phyloP scores from a whole-genome alignment of 345 rosid genomes.

The Eucalyptus fibrosa region DNA sequence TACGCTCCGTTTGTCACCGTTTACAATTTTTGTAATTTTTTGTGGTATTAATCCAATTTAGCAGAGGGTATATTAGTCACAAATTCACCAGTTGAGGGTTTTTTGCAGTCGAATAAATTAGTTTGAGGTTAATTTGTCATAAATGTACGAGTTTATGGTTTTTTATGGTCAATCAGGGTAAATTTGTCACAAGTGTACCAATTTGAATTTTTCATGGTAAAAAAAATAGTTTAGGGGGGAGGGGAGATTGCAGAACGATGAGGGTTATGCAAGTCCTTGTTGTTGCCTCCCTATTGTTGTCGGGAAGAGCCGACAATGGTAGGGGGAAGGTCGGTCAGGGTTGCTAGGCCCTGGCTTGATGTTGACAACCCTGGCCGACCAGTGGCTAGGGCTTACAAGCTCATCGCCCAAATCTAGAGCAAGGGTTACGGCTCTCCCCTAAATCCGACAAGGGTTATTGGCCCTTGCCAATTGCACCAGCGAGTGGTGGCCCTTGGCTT shows the following conservation, averaged over 20 bases:
- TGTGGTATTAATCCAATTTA: rapidly evolving
- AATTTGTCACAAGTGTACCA: too few species aligned
- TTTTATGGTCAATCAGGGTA: rapidly evolving
- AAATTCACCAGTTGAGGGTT: rapidly evolving
- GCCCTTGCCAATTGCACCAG: rapidly evolving
- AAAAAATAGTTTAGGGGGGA: too few species aligned
- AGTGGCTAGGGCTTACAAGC: rapidly evolving
- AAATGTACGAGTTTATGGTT: too few species aligned
- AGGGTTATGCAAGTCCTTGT: rapidly evolving
- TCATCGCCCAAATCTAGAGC: rapidly evolving
- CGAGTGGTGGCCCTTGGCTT: rapidly evolving
- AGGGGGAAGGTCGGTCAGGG: rapidly evolving
- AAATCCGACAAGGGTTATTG: rapidly evolving
- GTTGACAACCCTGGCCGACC: rapidly evolving
- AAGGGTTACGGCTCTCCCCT: too few species aligned
- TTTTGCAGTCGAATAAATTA: too few species aligned
- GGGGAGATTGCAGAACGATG: too few species aligned
- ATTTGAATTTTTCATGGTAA: rapidly evolving
- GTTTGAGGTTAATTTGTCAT: rapidly evolving
- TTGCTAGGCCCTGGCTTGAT: rapidly evolving
- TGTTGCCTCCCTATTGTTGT: too few species aligned
- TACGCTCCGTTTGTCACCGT: rapidly evolving
- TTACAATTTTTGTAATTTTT: too few species aligned
- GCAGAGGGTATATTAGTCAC: rapidly evolving
- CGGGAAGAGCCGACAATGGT: rapidly evolving